Evolutionary conservation across 1,284 basidiomycete genomes (phyloP).

Genomic region (Boletus semigastroideus): DNA sequence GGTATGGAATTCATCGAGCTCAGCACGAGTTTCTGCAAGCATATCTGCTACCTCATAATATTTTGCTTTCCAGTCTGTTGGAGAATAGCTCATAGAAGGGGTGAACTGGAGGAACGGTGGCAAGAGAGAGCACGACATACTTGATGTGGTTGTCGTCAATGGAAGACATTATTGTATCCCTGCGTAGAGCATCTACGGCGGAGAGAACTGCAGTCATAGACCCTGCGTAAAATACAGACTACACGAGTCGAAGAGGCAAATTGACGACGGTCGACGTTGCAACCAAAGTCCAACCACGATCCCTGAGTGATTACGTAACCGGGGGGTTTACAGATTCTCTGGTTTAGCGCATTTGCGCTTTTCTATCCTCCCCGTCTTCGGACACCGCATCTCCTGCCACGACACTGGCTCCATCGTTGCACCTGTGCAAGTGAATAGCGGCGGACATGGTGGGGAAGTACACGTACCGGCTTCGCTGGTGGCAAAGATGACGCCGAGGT

Average conservation of each 20-base stretch:
- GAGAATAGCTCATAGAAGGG: constrained; percentile 47
- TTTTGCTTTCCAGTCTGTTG: constrained; percentile 78
- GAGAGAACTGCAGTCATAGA: constrained; percentile 68
- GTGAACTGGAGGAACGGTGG: constrained; percentile 12
- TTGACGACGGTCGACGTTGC: constrained; percentile 18
- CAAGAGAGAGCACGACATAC: constrained; percentile 37
- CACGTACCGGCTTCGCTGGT: constrained; percentile 74
- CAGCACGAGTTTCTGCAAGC: constrained; percentile 80
- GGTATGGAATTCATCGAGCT: constrained; percentile 89
- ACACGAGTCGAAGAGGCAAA: background rate
- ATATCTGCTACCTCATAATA: constrained; percentile 85
- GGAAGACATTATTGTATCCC: constrained; percentile 56
- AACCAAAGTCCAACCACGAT: constrained; percentile 16
- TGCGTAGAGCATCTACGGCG: constrained; percentile 54
- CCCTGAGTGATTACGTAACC: constrained; percentile 27
- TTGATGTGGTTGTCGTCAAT: constrained; percentile 61
- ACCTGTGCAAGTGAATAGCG: constrained; percentile 41
- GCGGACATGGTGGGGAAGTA: background rate
- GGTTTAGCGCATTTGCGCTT: constrained; percentile 91
- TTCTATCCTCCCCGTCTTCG: constrained; percentile 78
- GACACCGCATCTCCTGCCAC: constrained; percentile 92
- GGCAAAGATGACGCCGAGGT: constrained; percentile 90
- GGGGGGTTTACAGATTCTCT: constrained; percentile 47
- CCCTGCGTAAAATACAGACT: constrained; percentile 24
- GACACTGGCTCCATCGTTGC: constrained; percentile 81